A percentile compares a stretch with the other conserved stretches of the same genome.
Conservation (phyloP, 306 rosid species). For the Vigna nakashimae region DNA sequence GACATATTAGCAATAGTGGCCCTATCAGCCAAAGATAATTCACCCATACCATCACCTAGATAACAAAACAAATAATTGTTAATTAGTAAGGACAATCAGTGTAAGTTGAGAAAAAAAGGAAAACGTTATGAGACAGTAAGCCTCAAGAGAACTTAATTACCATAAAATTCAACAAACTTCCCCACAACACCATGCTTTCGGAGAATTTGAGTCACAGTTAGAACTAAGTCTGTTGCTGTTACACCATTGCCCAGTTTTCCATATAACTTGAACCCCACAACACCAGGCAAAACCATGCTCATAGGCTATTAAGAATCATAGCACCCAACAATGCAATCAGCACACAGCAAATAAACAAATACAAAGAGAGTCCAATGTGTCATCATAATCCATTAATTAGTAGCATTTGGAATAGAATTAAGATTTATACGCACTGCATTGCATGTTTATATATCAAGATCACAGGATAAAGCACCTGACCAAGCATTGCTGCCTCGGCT, state of each 20-base stretch:
- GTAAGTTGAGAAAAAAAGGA: background rate
- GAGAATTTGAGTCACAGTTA: conserved; percentile 94
- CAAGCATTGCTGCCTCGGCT: conserved; percentile 99
- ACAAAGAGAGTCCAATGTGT: conserved; percentile 23
- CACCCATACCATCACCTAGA: conserved; percentile 91
- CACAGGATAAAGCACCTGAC: conserved; percentile 68
- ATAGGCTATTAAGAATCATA: conserved; percentile 77
- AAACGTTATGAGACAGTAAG: background rate
- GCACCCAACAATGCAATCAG: conserved; percentile 33
- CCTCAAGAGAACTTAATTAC: conserved; percentile 49
- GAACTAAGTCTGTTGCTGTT: conserved; percentile 98
- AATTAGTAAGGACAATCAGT: conserved; percentile 24
- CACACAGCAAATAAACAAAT: conserved; percentile 26
- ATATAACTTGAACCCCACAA: conserved; percentile 95
- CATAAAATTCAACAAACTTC: conserved; percentile 94
- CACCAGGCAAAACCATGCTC: conserved; percentile 99
- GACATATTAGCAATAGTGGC: conserved; percentile 99
- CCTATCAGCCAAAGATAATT: conserved; percentile 92
- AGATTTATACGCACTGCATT: background rate
- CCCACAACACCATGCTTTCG: conserved; percentile 99
- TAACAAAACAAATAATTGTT: conserved; percentile 44
- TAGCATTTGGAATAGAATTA: conserved; percentile 6
- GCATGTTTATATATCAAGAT: conserved; percentile 21
- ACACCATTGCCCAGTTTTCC: conserved; percentile 91
- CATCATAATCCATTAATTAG: conserved; percentile 27